These are phyloP conservation scores for Cercospora sp. DNA, from an alignment of 2,329 filamentous ascomycete species.

Conservation along the genomic window DNA sequence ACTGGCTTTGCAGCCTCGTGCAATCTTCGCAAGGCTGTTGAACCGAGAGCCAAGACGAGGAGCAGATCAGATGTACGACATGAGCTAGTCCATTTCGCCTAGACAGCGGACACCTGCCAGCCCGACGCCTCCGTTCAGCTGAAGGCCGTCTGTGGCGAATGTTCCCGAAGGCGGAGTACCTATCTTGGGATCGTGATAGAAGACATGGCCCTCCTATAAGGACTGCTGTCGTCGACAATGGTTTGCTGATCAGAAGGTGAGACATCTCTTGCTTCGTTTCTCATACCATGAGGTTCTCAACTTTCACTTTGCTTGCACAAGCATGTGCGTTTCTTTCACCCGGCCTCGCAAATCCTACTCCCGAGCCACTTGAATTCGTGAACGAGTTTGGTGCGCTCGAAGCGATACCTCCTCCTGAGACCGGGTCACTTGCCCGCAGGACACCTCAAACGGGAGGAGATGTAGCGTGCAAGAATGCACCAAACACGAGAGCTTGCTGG, in stretches of 20 bases:
- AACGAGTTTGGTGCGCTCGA: constrained; percentile 14
- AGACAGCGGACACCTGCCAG: not conserved
- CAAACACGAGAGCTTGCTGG: constrained; percentile 46
- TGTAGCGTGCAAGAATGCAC: constrained; percentile 43
- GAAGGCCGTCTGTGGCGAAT: not conserved
- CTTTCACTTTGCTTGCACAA: constrained; percentile 6
- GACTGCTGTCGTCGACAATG: not conserved
- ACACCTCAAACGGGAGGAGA: constrained; percentile 15
- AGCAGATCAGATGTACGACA: not conserved
- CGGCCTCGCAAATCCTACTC: constrained; percentile 9
- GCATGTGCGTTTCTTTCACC: constrained; percentile 8
- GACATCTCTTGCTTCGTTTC: not conserved
- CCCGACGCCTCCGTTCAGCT: constrained; percentile 7
- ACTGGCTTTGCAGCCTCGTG: constrained; percentile 1
- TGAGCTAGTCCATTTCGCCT: not conserved
- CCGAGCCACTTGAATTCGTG: constrained; percentile 11
- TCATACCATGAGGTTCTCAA: constrained; percentile 11
- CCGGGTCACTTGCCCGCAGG: constrained; percentile 7
- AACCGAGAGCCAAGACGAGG: not conserved
- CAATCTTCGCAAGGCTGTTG: not conserved
- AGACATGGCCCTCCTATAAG: not conserved
- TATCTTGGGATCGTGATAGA: not conserved
- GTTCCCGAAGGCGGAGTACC: not conserved
- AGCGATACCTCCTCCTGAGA: constrained; percentile 6
- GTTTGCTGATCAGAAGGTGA: not conserved